Evolutionary conservation across 2,329 filamentous ascomycete genomes (phyloP), one percentile per base, ranked within the genome.

Genomic region (Elsinoe necatrix): DNA sequence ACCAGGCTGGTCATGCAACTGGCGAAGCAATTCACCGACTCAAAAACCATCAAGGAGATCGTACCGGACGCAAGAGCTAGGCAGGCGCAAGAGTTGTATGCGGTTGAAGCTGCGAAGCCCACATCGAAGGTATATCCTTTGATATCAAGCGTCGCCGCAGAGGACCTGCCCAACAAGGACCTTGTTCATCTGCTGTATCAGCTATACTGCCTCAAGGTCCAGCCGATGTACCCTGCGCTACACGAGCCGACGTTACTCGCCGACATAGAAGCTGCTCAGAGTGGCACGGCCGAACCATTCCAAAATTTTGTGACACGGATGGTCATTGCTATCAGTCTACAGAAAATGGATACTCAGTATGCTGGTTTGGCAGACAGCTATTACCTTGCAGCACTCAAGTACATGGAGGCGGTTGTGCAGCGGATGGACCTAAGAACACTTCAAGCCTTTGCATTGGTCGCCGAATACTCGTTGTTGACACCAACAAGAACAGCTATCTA

Each of bases 281-380:
- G 80, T 60, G 87, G 87, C 51, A 85, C 84, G 56, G 78, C 74
- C 4, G 87, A 95, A 63, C 64, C 66, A 7, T 92, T 91, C 68
- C 85, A 91, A 67, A 90, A 93, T 65, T 97, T 96, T 65, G 81
- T 92, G 43, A 75, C 95, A 52, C 85, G 89, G 58, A 91, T 97
- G 82, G 89, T 96, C 55, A 84, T 97, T 66, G 92, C 93, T 27
- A 95, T 96, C 66, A 92, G 89, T 68, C 81, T 97, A 71, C 92
- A 97, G 71, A 95, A 95, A 70, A 79, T 96, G 65, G 89, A 91
- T 67, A 82, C 85, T 0, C 84, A 88, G 62, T 97, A 93, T 69
- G 90, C 91, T n/a, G 91, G 91, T 21, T 76, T 97, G 25, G 92
- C 93, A 27, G 92, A 97, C 71, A 91, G 89, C 67, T 97, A 95